phyloP scores from a whole-genome alignment of 768 basidiomycete species.

The Trametes coccinea region DNA sequence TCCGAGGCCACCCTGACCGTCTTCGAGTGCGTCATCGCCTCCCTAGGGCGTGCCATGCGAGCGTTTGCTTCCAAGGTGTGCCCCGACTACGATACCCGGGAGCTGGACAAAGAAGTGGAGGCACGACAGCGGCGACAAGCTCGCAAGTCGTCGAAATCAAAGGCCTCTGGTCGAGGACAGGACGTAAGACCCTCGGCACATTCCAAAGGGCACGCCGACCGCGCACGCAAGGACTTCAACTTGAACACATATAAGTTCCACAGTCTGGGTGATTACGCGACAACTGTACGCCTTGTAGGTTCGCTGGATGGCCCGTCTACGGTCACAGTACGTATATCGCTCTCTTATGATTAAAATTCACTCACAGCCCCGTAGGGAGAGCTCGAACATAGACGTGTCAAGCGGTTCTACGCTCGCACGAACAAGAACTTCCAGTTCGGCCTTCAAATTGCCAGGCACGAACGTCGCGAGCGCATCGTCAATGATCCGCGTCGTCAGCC shows the following conservation, averaged over 20 bases:
- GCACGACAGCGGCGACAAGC: slow-evolving; percentile 18
- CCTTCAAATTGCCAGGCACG: no score
- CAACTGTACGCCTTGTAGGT: no score
- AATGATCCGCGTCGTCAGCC: no score
- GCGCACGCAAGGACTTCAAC: slow-evolving; percentile 16
- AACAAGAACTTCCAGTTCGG: no score
- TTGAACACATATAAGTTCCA: slow-evolving; percentile 32
- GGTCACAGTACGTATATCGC: no score
- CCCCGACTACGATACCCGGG: slow-evolving; percentile 29
- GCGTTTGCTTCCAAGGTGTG: slow-evolving; percentile 35
- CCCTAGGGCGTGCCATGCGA: slow-evolving; percentile 35
- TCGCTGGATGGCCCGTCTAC: no score
- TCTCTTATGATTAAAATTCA: no score
- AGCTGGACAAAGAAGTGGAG: slow-evolving; percentile 40
- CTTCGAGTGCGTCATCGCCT: slow-evolving; percentile 28
- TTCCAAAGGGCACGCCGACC: not conserved
- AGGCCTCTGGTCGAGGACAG: not conserved
- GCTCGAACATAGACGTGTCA: no score
- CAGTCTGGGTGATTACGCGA: slow-evolving; percentile 23
- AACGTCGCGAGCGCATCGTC: no score
- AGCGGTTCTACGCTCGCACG: no score
- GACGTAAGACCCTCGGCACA: not conserved
- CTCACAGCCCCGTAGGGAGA: no score
- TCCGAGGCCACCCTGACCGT: slow-evolving; percentile 35
- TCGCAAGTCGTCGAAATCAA: not conserved